Conservation (phyloP, 768 basidiomycete genomes). For the Mycena metata region DNA sequence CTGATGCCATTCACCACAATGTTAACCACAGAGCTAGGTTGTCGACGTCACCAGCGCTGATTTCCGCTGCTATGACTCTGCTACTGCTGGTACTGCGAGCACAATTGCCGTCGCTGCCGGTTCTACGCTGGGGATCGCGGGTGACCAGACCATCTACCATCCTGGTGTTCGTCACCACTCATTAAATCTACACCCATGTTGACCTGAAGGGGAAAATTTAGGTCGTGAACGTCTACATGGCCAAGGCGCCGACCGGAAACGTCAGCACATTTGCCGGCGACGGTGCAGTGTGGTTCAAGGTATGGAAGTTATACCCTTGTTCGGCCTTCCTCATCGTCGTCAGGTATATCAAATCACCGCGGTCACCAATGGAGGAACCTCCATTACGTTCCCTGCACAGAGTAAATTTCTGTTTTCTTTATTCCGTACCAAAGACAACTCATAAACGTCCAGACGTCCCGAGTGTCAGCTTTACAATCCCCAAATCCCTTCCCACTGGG, state of each 20-base stretch:
- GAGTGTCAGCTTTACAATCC: conserved; percentile 54
- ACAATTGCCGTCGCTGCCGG: conserved; percentile 63
- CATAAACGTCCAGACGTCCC: conserved; percentile 38
- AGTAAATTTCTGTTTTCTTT: conserved; percentile 41
- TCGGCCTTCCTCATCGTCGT: not conserved
- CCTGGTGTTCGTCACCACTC: conserved; percentile 52
- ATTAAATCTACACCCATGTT: not conserved
- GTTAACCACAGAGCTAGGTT: conserved; percentile 45
- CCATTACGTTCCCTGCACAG: conserved; percentile 61
- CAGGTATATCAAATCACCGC: conserved; percentile 60
- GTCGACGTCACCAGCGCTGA: conserved; percentile 62
- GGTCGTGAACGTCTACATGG: conserved; percentile 59
- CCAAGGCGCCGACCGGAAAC: conserved; percentile 57
- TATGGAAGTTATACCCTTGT: conserved; percentile 32
- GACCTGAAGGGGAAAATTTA: conserved; percentile 10
- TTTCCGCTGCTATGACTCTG: conserved; percentile 62
- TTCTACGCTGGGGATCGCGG: conserved; percentile 56
- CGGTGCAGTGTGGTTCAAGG: conserved; percentile 64
- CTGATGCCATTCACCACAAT: not conserved
- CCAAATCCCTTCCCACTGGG: conserved; percentile 53
- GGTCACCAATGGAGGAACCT: conserved; percentile 59
- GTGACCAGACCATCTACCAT: conserved; percentile 61
- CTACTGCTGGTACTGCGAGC: conserved; percentile 54
- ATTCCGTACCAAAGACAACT: not conserved
- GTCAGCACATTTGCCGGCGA: conserved; percentile 57